Evolutionary conservation across 2,329 filamentous ascomycete species (phyloP).

Genomic region (Penicillium olsonii): DNA sequence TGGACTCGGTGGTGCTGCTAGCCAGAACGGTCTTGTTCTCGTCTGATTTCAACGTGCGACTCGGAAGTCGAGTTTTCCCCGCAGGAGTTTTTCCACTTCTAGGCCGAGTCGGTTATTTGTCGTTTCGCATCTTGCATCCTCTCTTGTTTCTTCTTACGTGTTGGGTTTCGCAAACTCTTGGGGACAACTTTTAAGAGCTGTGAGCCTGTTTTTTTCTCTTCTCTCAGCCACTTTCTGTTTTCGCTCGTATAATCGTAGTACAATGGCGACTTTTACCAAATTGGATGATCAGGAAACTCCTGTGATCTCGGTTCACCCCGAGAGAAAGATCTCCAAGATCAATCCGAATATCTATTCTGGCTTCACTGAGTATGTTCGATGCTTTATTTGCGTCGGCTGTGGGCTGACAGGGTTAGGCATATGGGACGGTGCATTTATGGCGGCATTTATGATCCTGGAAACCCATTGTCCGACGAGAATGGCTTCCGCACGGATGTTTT

Average conservation of each 20-base stretch:
- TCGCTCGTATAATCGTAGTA: slow-evolving; percentile 13
- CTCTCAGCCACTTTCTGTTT: not conserved
- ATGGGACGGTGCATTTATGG: slow-evolving; percentile 90
- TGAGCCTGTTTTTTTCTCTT: not conserved
- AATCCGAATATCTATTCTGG: slow-evolving; percentile 81
- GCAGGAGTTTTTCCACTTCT: slow-evolving; percentile 36
- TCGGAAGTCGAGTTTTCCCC: slow-evolving; percentile 19
- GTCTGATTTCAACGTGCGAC: not conserved
- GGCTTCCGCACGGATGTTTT: slow-evolving; percentile 81
- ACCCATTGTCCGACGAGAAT: slow-evolving; percentile 69
- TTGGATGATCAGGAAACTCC: slow-evolving; percentile 62
- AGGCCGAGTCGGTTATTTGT: slow-evolving; percentile 7
- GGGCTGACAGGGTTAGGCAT: slow-evolving; percentile 57
- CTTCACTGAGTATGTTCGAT: slow-evolving; percentile 70
- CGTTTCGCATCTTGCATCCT: not conserved
- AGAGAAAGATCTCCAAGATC: slow-evolving; percentile 69
- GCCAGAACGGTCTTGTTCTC: not conserved
- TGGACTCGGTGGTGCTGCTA: not conserved
- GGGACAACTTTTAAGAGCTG: not conserved
- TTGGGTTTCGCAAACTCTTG: not conserved
- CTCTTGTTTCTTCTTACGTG: not conserved
- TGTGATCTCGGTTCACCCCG: slow-evolving; percentile 65
- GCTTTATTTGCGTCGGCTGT: not conserved
- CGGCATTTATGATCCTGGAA: slow-evolving; percentile 78
- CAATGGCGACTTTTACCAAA: slow-evolving; percentile 73